These are phyloP conservation scores for Amanita phalloides DNA, from an alignment of 768 basidiomycete species.

Conservation along the genomic window DNA sequence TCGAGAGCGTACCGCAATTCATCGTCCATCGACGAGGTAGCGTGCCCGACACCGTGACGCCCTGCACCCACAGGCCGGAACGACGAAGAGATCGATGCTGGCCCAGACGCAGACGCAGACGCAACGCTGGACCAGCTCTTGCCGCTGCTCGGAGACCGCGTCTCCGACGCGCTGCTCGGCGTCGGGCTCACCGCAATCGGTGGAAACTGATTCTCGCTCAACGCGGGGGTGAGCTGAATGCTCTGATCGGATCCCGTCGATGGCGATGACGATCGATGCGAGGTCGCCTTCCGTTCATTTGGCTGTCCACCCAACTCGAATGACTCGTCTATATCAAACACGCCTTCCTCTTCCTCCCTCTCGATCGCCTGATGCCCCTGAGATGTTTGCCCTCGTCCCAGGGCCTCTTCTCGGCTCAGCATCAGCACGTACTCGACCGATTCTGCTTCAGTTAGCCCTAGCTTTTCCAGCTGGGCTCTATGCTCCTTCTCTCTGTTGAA, in stretches of 20 bases:
- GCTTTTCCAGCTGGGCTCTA: slow-evolving; percentile 36
- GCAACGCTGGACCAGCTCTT: slow-evolving; percentile 10
- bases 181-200: too few relatives aligned
- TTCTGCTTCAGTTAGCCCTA: slow-evolving; percentile 66
- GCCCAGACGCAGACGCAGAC: not conserved
- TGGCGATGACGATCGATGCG: slow-evolving; percentile 12
- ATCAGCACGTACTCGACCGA: slow-evolving; percentile 75
- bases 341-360: slow-evolving; percentile 29
- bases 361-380: not conserved
- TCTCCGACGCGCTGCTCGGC: too few relatives aligned
- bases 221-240: not conserved
- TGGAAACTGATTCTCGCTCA: not conserved
- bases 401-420: slow-evolving; percentile 73
- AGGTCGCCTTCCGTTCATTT: slow-evolving; percentile 7
- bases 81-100: too few relatives aligned
- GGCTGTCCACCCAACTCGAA: slow-evolving; percentile 5
- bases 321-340: slow-evolving; percentile 42
- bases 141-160: not conserved
- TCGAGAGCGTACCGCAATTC: slow-evolving; percentile 58
- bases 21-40: slow-evolving; percentile 30
- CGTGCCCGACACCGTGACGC: not conserved
- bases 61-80: not conserved
- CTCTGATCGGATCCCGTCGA: slow-evolving; percentile 12
- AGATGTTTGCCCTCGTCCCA: not conserved
- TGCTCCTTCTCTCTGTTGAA: slow-evolving; percentile 50